These are phyloP conservation scores for Usnea hakonensis DNA, from an alignment of 495 filamentous ascomycete genomes.

Conservation along the genomic window DNA sequence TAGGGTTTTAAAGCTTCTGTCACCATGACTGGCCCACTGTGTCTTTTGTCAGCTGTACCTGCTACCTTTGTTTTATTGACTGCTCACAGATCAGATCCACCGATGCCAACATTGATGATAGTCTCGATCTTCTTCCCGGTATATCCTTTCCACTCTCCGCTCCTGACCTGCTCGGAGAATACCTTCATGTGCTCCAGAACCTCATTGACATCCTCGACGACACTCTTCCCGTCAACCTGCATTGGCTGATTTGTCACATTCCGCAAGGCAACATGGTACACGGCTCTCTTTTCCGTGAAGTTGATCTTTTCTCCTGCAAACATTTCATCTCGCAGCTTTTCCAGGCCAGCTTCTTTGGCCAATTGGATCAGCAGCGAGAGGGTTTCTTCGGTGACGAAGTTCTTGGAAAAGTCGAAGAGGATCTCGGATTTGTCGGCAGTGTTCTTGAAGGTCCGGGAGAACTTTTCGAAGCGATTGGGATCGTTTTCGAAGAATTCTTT, in stretches of 20 bases:
- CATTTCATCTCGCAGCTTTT: constrained; percentile 93
- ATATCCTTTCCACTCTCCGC: constrained; percentile 95
- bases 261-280: constrained; percentile 89
- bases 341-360: constrained; percentile 80
- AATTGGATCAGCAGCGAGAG: constrained; percentile 77
- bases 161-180: constrained; percentile 89
- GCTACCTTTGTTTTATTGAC: constrained; percentile 2
- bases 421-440: constrained; percentile 69
- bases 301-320: constrained; percentile 97
- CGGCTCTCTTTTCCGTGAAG: constrained; percentile 93
- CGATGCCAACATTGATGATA: constrained; percentile 96
- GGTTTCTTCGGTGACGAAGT: constrained; percentile 91
- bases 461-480: constrained; percentile 80
- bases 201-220: constrained; percentile 86
- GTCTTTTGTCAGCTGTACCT: constrained; percentile 30
- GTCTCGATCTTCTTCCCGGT: constrained; percentile 96
- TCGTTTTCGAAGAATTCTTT: constrained; percentile 90
- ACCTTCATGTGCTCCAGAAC: constrained; percentile 96
- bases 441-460: constrained; percentile 78
- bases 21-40: constrained; percentile 94
- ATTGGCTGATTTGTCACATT: constrained; percentile 80
- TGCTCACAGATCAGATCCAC: constrained; percentile 90
- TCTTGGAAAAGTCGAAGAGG: constrained; percentile 98
- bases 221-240: constrained; percentile 89
- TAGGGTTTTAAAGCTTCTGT: constrained; percentile 95